Percentiles rank a stretch among this genome's conserved stretches.
These are phyloP conservation scores for Metschnikowia continentalis DNA, from an alignment of 805 yeast species.

Conservation along the genomic window DNA sequence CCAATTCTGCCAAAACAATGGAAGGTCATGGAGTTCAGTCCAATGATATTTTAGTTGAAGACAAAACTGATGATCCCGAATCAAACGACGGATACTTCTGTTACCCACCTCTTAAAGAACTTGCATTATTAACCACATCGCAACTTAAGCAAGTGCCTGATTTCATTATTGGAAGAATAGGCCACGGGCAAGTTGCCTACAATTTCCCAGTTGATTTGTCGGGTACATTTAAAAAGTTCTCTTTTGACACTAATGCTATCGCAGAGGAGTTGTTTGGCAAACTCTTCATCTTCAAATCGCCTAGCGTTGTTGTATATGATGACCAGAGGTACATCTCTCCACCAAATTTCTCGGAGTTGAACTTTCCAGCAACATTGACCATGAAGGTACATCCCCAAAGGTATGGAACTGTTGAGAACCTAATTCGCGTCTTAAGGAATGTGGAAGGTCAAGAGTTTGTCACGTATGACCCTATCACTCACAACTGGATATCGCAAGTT, in stretches of 20 bases:
- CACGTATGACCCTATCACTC: constrained; percentile 71
- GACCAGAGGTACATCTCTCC: constrained; percentile 35
- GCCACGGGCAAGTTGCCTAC: constrained; percentile 65
- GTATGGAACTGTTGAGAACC: constrained; percentile 40
- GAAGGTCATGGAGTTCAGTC: background rate
- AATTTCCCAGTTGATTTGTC: constrained; percentile 66
- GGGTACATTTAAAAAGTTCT: constrained; percentile 41
- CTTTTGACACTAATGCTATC: constrained; percentile 31
- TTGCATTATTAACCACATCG: constrained; percentile 40
- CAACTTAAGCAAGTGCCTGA: constrained; percentile 54
- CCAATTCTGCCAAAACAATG: constrained; percentile 21
- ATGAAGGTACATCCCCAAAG: constrained; percentile 55
- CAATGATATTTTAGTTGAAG: constrained; percentile 9
- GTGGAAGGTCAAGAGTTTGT: constrained; percentile 71
- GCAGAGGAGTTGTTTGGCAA: constrained; percentile 38
- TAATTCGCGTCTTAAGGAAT: constrained; percentile 48
- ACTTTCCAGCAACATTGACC: constrained; percentile 73
- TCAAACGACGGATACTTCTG: constrained; percentile 59
- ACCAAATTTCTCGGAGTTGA: constrained; percentile 67
- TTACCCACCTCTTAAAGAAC: constrained; percentile 54
- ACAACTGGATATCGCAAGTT: constrained; percentile 76
- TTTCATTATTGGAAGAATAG: constrained; percentile 65
- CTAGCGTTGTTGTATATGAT: constrained; percentile 61
- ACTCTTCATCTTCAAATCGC: constrained; percentile 39
- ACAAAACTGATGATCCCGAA: constrained; percentile 10